Evolutionary conservation across 169 alveolate species (phyloP).

Genomic region (Babesia caballi): DNA sequence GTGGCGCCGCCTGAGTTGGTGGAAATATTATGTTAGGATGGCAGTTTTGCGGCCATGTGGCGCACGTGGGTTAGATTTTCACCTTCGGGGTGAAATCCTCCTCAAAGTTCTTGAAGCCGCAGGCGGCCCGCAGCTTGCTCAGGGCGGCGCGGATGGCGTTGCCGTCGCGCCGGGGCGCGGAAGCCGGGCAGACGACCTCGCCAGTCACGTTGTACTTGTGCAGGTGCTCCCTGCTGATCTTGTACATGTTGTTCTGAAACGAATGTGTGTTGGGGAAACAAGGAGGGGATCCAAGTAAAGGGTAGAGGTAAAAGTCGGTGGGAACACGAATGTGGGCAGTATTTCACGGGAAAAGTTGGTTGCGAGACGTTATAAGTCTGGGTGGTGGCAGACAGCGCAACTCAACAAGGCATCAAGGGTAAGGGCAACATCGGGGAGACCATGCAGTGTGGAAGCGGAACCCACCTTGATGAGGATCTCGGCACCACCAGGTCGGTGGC

Average conservation of each 20-base stretch:
- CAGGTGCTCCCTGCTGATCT: conserved; percentile 24
- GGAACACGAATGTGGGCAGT: too few species aligned
- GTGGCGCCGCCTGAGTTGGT: too few species aligned
- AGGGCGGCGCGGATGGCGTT: not conserved
- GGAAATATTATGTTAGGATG: too few species aligned
- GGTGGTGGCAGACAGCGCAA: not conserved
- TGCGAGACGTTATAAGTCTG: too few species aligned
- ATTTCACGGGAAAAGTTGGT: too few species aligned
- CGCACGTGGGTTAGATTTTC: conserved; percentile 44
- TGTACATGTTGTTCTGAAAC: conserved; percentile 60
- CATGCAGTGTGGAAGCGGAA: too few species aligned
- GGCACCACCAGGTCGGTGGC: conserved; percentile 78
- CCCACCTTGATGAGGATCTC: conserved; percentile 70
- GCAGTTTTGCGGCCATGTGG: too few species aligned
- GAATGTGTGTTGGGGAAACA: not conserved
- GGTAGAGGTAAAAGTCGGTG: too few species aligned
- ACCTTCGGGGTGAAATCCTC: conserved; percentile 60
- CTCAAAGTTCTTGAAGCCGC: conserved; percentile 59
- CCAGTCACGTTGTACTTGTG: conserved; percentile 53
- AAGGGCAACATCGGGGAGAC: too few species aligned
- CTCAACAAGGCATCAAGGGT: not conserved
- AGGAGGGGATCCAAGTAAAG: not conserved
- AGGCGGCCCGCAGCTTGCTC: conserved; percentile 32
- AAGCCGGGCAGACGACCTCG: conserved; percentile 46
- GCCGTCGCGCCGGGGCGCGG: conserved; percentile 36